Conservation (phyloP, 805 yeast species). For the Cyberlindnera mississippiensis region DNA sequence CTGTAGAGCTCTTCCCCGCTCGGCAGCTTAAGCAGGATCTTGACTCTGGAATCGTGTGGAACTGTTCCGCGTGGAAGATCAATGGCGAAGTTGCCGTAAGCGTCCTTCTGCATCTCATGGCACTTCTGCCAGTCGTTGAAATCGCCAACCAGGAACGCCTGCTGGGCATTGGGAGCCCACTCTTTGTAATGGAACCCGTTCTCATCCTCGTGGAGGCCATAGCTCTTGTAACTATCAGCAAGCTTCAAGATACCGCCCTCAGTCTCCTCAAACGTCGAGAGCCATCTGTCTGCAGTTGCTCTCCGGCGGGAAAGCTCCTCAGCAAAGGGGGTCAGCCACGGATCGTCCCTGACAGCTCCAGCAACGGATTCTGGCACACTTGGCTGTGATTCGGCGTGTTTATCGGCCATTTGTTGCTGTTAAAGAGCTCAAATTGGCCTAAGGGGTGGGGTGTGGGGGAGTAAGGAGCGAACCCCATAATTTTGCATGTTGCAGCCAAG, state of each 20-base stretch:
- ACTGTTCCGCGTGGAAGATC: conserved; percentile 65
- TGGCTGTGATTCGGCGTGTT: too few species aligned
- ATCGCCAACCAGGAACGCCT: conserved; percentile 83
- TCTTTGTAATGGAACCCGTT: conserved; percentile 56
- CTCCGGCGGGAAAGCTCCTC: conserved; percentile 68
- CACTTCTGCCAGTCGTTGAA: conserved; percentile 79
- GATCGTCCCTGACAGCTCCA: conserved; percentile 71
- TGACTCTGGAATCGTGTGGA: conserved; percentile 76
- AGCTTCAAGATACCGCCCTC: conserved; percentile 68
- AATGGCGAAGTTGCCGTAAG: conserved; percentile 68
- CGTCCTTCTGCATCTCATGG: conserved; percentile 55
- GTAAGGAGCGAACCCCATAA: neutral
- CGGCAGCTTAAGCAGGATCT: conserved; percentile 60
- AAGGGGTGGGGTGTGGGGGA: neutral
- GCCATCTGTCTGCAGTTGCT: conserved; percentile 61
- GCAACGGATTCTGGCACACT: conserved; percentile 17
- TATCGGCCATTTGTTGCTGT: too few species aligned
- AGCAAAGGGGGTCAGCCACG: conserved; percentile 80
- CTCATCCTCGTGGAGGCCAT: conserved; percentile 68
- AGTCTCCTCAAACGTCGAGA: conserved; percentile 44
- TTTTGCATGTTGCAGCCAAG: neutral
- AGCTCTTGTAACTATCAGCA: conserved; percentile 69
- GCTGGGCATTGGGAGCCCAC: conserved; percentile 86
- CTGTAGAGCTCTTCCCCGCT: conserved; percentile 73
- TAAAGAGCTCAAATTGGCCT: too few species aligned